Conservation (phyloP, 1,284 basidiomycete genomes). For the Sparassis latifolia region DNA sequence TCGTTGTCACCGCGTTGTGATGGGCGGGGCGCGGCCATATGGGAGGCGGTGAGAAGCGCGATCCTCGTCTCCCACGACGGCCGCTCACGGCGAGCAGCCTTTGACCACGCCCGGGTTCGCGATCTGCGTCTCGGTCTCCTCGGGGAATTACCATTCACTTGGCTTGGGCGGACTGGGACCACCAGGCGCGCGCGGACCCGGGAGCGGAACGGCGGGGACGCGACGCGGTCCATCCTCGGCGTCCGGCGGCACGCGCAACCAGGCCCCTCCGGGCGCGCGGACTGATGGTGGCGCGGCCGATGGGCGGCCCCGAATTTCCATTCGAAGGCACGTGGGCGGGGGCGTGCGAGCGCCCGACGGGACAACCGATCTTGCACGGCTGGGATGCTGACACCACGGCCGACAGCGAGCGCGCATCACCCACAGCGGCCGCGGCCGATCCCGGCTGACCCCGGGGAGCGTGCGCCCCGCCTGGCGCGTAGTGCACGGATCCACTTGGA, state of each 20-base stretch:
- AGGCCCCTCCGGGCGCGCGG: no score
- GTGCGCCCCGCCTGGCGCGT: neutral
- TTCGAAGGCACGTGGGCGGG: neutral
- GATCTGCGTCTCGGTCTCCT: neutral
- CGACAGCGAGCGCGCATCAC: neutral
- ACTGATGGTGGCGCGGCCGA: no score
- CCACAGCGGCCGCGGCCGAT: neutral
- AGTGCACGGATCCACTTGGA: neutral
- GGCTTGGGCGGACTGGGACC: neutral
- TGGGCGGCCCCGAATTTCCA: neutral
- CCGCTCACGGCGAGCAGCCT: neutral
- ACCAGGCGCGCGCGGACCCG: no score
- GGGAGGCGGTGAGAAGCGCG: constrained; percentile 5
- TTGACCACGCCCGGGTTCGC: neutral
- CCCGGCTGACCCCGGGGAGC: neutral
- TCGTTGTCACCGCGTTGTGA: constrained; percentile 18
- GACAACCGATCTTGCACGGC: neutral
- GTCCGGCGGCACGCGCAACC: neutral
- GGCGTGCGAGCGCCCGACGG: neutral
- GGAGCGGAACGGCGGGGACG: no score
- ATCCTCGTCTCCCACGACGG: neutral
- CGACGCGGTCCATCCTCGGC: neutral
- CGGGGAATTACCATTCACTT: neutral
- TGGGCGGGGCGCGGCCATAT: constrained; percentile 14
- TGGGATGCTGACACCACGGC: neutral